Evolutionary conservation across 2,329 filamentous ascomycete genomes (phyloP).

Genomic region (Botrytis cinerea): DNA sequence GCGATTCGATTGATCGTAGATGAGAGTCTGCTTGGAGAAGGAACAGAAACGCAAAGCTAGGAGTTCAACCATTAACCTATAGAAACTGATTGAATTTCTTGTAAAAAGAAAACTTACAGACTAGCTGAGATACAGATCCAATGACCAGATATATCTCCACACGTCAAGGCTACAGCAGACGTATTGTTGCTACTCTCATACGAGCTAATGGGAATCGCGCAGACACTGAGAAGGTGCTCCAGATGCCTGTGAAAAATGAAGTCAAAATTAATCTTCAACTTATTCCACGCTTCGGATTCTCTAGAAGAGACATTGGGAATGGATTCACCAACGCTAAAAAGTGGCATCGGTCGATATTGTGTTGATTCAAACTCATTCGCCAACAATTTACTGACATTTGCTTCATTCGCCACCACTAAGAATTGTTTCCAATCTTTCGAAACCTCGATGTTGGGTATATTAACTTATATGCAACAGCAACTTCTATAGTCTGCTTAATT

Average conservation of each 20-base stretch:
- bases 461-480: background rate
- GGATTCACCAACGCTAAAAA: background rate
- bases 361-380: fast-evolving
- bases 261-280: background rate
- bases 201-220: background rate
- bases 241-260: background rate
- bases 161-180: background rate
- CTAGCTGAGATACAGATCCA: background rate
- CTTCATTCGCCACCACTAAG: background rate
- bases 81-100: fast-evolving
- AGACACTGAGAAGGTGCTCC: background rate
- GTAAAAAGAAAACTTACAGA: background rate
- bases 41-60: background rate
- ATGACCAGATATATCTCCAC: background rate
- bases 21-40: background rate
- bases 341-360: background rate
- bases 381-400: background rate
- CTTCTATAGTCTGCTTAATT: background rate
- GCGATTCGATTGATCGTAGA: background rate
- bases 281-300: background rate
- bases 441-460: background rate
- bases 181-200: background rate
- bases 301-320: background rate
- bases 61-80: background rate
- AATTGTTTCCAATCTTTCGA: background rate